Evolutionary conservation across 2,329 filamentous ascomycete species (phyloP).

Genomic region (Rutstroemia sp.): DNA sequence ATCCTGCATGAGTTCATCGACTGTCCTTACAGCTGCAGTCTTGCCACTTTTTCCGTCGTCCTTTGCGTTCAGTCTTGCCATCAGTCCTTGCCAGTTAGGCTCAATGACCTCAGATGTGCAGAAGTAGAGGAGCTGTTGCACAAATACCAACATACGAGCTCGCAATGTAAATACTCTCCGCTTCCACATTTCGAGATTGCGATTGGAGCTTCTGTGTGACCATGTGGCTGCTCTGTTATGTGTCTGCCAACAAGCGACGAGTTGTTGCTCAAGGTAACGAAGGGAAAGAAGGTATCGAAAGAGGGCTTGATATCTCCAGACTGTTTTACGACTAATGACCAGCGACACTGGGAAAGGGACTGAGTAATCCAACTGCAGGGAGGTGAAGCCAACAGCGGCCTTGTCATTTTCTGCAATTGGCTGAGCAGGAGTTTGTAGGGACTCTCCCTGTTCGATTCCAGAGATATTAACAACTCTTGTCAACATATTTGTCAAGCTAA

Average conservation of each 20-base stretch:
- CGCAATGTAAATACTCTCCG: conserved; percentile 84
- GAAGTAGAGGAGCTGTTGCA: conserved; percentile 94
- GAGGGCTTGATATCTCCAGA: conserved; percentile 93
- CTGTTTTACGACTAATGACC: conserved; percentile 90
- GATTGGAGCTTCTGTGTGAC: conserved; percentile 70
- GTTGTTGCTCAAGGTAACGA: conserved; percentile 78
- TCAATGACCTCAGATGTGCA: conserved; percentile 97
- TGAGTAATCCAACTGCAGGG: conserved; percentile 85
- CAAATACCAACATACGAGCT: conserved; percentile 92
- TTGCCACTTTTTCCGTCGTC: conserved; percentile 37
- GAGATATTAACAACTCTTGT: conserved; percentile 97
- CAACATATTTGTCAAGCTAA: conserved; percentile 84
- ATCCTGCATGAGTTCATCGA: conserved; percentile 97
- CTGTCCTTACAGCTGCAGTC: conserved; percentile 54
- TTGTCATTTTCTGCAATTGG: conserved; percentile 69
- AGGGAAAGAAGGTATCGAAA: conserved; percentile 91
- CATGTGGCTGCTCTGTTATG: conserved; percentile 76
- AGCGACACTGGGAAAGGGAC: conserved; percentile 94
- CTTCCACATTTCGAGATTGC: conserved; percentile 83
- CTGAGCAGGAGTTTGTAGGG: conserved; percentile 62
- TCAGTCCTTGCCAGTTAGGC: conserved; percentile 91
- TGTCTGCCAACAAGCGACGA: conserved; percentile 83
- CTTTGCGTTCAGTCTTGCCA: conserved; percentile 70
- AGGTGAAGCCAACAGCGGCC: conserved; percentile 83
- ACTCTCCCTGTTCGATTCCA: conserved; percentile 85